phyloP scores from a whole-genome alignment of 2,329 filamentous ascomycete species.

The Eutypella sp. region DNA sequence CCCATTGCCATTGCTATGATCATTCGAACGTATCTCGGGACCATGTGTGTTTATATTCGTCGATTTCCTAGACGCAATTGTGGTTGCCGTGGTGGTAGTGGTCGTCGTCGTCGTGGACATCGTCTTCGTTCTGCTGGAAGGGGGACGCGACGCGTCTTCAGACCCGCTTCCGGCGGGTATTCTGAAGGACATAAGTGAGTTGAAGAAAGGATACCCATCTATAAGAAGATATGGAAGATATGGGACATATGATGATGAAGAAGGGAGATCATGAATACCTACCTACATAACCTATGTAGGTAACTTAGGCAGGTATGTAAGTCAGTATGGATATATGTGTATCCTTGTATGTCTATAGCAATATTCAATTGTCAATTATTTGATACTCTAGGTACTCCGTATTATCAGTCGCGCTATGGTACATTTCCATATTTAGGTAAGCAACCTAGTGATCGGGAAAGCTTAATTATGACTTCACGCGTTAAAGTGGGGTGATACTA shows the following conservation, averaged over 20 bases:
- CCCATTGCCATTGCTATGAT: conserved; percentile 30
- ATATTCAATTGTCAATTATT: too few relatives aligned
- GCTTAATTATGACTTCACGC: background rate
- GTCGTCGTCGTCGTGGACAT: background rate
- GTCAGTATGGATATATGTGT: too few relatives aligned
- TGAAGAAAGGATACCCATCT: conserved; percentile 21
- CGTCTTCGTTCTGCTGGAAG: conserved; percentile 21
- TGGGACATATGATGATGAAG: background rate
- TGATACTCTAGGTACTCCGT: too few relatives aligned
- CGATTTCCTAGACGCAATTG: too few relatives aligned
- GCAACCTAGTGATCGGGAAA: too few relatives aligned
- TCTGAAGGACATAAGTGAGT: conserved; percentile 27
- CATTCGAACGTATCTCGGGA: too few relatives aligned
- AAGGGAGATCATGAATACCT: background rate
- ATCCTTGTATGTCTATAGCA: too few relatives aligned
- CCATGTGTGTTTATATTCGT: too few relatives aligned
- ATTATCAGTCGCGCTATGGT: too few relatives aligned
- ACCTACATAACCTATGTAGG: too few relatives aligned
- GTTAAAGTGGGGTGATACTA: conserved; percentile 5
- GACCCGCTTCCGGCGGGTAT: conserved; percentile 7
- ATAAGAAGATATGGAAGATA: conserved; percentile 12
- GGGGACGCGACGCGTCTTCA: conserved; percentile 47
- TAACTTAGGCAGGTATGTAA: too few relatives aligned
- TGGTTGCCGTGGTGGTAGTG: background rate
- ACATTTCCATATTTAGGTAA: too few relatives aligned